These are phyloP conservation scores for Papiliotrema laurentii DNA, from an alignment of 1,284 basidiomycete species.

Conservation along the genomic window DNA sequence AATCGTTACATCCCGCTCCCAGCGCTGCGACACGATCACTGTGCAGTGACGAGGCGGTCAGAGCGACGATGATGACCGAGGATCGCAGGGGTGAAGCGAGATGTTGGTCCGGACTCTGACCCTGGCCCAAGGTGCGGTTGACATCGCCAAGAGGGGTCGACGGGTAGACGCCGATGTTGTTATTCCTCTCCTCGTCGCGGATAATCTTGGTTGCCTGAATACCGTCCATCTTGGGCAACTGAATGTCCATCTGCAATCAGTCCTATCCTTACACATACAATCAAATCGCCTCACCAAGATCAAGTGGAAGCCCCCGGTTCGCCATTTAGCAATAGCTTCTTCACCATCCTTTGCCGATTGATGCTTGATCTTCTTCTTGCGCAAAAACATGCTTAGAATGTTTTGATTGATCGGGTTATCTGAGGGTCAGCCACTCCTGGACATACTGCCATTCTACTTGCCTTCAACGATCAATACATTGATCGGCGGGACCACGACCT, in stretches of 20 bases:
- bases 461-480: slow-evolving; percentile 95
- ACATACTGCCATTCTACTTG: slow-evolving; percentile 46
- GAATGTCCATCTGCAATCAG: slow-evolving; percentile 87
- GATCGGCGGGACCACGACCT: slow-evolving; percentile 79
- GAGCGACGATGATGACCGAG: slow-evolving; percentile 96
- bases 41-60: slow-evolving; percentile 90
- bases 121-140: slow-evolving; percentile 37
- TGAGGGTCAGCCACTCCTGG: slow-evolving; percentile 41
- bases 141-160: slow-evolving; percentile 59
- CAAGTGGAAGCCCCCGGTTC: slow-evolving; percentile 86
- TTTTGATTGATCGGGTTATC: slow-evolving; percentile 99
- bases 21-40: slow-evolving; percentile 92
- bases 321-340: slow-evolving; percentile 96
- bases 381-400: slow-evolving; percentile 93
- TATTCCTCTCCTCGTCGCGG: slow-evolving; percentile 69
- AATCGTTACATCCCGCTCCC: slow-evolving; percentile 98
- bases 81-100: slow-evolving; percentile 68
- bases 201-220: slow-evolving; percentile 97
- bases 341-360: slow-evolving; percentile 91
- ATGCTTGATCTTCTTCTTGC: slow-evolving; percentile 91
- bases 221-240: slow-evolving; percentile 98
- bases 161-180: slow-evolving; percentile 67
- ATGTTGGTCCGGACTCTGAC: too few relatives aligned
- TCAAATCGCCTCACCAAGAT: slow-evolving; percentile 68
- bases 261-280: slow-evolving; percentile 1